Evolutionary conservation across 2,329 filamentous ascomycete genomes (phyloP).

Genomic region (Aureobasidium zeae): DNA sequence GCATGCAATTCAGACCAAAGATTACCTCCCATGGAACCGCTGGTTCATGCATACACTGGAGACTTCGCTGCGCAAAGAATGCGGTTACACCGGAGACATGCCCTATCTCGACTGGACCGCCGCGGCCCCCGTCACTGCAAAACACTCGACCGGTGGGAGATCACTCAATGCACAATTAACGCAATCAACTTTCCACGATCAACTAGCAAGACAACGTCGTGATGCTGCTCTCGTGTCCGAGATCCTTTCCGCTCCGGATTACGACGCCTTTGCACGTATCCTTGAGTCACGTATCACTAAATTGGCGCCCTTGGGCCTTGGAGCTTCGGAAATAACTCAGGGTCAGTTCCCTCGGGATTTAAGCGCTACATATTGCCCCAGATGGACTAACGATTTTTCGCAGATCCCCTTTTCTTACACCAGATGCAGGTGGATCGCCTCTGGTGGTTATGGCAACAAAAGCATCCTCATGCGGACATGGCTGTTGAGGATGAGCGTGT

Average conservation of each 20-base stretch:
- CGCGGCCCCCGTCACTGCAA: conserved; percentile 18
- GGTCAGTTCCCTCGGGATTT: background rate
- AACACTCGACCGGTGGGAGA: conserved; percentile 21
- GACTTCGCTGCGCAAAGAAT: conserved; percentile 20
- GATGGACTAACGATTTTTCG: conserved; percentile 10
- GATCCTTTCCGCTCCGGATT: conserved; percentile 16
- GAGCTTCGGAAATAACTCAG: conserved; percentile 19
- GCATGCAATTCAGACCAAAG: conserved; percentile 19
- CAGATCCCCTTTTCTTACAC: conserved; percentile 18
- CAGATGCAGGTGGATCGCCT: conserved; percentile 18
- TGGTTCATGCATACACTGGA: conserved; percentile 24
- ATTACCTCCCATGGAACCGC: conserved; percentile 25
- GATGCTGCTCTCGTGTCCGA: conserved; percentile 2
- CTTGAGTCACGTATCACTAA: conserved; percentile 19
- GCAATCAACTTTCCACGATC: conserved; percentile 20
- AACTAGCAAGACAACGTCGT: background rate
- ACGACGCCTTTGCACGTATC: conserved; percentile 23
- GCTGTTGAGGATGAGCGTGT: conserved; percentile 20
- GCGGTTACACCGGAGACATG: conserved; percentile 20
- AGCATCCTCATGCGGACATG: conserved; percentile 19
- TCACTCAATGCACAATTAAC: conserved; percentile 15
- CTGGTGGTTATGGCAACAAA: conserved; percentile 20
- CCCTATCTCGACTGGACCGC: conserved; percentile 25
- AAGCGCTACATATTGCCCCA: too few relatives aligned
- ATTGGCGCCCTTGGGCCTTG: conserved; percentile 19